Evolutionary conservation across 2,329 filamentous ascomycete species (phyloP), one percentile per base, ranked within the genome.

Genomic region (Venturia asperata): DNA sequence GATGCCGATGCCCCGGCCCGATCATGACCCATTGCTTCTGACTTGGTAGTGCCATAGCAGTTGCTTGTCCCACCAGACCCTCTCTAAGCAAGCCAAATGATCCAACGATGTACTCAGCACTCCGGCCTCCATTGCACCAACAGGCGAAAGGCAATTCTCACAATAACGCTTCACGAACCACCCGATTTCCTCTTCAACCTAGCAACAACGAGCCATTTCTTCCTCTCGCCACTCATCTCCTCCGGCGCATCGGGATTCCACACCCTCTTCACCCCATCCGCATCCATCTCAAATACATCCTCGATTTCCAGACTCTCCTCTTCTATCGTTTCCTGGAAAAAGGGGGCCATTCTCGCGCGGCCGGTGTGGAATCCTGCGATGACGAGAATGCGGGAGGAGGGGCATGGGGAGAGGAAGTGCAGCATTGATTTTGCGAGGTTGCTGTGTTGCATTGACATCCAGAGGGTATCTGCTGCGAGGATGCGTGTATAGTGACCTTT

Each of bases 361-460:
- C 88, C 88, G 0, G 88, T 90, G 71, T 91, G 88, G 69, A 91
- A 90, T 0, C 87, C 88, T 0, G 84, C 87, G 7, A 90, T 80
- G n/a, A 87, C 83, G 76, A 86, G 85, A 62, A 85, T 82, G 42
- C 83, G 78, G 2, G 85, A 82, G 19, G 70, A 73, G 1, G 75
- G 69, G 3, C 71, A 74, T 5, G 71, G 71, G 1, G 73, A 76
- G 21, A 91, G 77, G 71, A 90, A 89, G 74, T 85, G 84, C 5
- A 80, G 74, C 71, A 90, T 84, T 30, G 86, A 89, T 52, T 72
- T 74, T 60, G 81, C 81, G 34, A 91, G 79, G 73, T 86, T 88
- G n/a, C 75, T 80, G 74, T 91, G 89, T 77, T 91, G 83, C 78
- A 82, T 82, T 1, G 85, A 83, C 86, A 91, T 90, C 88, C 88